Evolutionary conservation across 1,139 yeast genomes (phyloP), one percentile per base, ranked within the genome.

Genomic region (Magnusiomyces clavatus): DNA sequence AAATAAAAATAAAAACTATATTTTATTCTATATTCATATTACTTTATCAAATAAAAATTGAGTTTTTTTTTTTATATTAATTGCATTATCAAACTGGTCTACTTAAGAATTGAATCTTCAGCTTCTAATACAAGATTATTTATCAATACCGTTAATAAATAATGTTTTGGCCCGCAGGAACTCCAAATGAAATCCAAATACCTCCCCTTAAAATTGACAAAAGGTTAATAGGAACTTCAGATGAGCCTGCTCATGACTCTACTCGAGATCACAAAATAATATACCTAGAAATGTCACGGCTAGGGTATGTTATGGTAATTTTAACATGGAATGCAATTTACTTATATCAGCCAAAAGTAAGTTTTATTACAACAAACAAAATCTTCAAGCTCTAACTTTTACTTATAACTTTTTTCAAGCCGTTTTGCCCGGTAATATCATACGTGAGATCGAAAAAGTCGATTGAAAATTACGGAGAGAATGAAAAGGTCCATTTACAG

Each of bases 401-500:
- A 6, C 4, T 19, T 12, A 4, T 39, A 39, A 41, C 44, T 19
- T 19, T 41, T 19, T 20, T 19, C 3, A 35, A 44, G 47, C 68
- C 68, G 1, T 55, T 64, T 29, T 64, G 66, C 48, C 69, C 71
- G 0, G 66, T 69, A 12, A 65, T 69, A 6, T 64, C 64, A 3
- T 67, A 64, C 51, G 56, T 58, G 12, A 55, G 70, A 16, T 57
- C 67, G n/a, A 60, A 59, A 13, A 49, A 61, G 10, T 61, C 66
- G 13, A 48, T 68, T 1, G 62, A 59, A 14, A 55, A 57, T 6
- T 58, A 62, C 51, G 73, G 72, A 1, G 59, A 57, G 14, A 66
- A 66, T 50, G 56, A 56, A 12, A 51, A 58, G n/a, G 56, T 69
- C 10, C 56, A 60, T 11, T 51, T 69, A 2, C 58, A 69, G 20